phyloP scores from a whole-genome alignment of 345 rosid species.

The Acer saccharum region DNA sequence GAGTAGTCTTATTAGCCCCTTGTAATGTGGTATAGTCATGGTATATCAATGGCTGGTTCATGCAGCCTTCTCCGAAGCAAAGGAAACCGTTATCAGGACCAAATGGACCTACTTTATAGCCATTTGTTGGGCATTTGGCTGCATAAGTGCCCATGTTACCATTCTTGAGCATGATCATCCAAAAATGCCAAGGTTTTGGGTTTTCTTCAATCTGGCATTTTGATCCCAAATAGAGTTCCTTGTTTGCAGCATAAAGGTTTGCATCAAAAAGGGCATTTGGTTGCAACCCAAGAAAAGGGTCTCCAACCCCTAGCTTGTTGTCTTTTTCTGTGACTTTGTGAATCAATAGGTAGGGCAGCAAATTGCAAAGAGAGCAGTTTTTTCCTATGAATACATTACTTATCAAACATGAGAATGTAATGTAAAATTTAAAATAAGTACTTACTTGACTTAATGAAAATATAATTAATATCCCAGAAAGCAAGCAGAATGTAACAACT shows the following conservation, averaged over 20 bases:
- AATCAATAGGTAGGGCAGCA: constrained; percentile 23
- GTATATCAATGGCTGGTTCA: constrained; percentile 63
- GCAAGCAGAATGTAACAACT: too few relatives aligned
- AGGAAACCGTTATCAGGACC: constrained; percentile 50
- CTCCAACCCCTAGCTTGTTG: constrained; percentile 50
- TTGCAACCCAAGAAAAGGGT: constrained; percentile 38
- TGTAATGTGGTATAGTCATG: constrained; percentile 51
- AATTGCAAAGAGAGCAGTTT: constrained; percentile 24
- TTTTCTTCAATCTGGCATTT: constrained; percentile 57
- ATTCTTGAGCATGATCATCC: constrained; percentile 72
- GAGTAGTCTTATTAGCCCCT: constrained; percentile 29
- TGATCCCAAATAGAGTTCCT: constrained; percentile 60
- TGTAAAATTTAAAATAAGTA: too few relatives aligned
- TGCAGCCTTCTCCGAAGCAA: constrained; percentile 66
- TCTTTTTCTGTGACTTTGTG: constrained; percentile 61
- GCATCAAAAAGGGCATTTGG: constrained; percentile 30
- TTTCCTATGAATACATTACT: constrained; percentile 10
- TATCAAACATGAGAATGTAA: neutral
- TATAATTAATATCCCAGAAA: too few relatives aligned
- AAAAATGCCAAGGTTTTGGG: constrained; percentile 68
- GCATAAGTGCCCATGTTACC: constrained; percentile 61
- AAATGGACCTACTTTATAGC: constrained; percentile 48
- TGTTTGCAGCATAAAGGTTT: constrained; percentile 53
- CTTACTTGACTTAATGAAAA: too few relatives aligned
- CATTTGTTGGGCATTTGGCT: constrained; percentile 60